Evolutionary conservation across 2,329 filamentous ascomycete genomes (phyloP).

Genomic region (Dothiorella sarmentorum): DNA sequence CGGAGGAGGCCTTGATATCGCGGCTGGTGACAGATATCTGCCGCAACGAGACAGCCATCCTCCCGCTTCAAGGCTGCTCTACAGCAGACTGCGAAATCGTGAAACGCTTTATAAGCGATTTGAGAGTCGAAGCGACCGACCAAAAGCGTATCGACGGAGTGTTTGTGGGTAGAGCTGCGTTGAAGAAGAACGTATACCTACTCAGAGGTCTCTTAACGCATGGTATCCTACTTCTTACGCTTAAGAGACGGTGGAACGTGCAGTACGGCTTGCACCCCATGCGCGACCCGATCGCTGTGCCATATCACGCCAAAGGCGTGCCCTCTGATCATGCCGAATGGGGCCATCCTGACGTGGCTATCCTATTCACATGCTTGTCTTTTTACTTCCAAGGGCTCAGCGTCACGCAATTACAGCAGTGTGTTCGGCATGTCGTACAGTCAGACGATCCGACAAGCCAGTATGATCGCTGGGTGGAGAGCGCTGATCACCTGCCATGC

Average conservation of each 20-base stretch:
- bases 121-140: slow-evolving; percentile 22
- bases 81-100: slow-evolving; percentile 28
- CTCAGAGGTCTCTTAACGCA: slow-evolving; percentile 62
- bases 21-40: slow-evolving; percentile 34
- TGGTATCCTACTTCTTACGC: slow-evolving; percentile 55
- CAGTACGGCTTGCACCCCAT: slow-evolving; percentile 49
- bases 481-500: slow-evolving; percentile 42
- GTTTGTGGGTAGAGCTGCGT: slow-evolving; percentile 37
- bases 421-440: slow-evolving; percentile 51
- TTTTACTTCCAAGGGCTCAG: slow-evolving; percentile 62
- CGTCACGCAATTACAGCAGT: slow-evolving; percentile 48
- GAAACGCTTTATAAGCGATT: slow-evolving; percentile 33
- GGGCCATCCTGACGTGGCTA: slow-evolving; percentile 60
- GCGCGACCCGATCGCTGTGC: slow-evolving; percentile 62
- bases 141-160: slow-evolving; percentile 24
- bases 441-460: slow-evolving; percentile 56
- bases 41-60: slow-evolving; percentile 25
- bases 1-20: slow-evolving; percentile 29
- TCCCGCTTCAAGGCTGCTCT: slow-evolving; percentile 29
- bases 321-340: slow-evolving; percentile 60
- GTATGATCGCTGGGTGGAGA: slow-evolving; percentile 56
- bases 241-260: slow-evolving; percentile 66
- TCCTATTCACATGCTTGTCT: slow-evolving; percentile 44
- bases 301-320: slow-evolving; percentile 45
- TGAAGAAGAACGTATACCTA: slow-evolving; percentile 50